These are phyloP conservation scores for Phytophthora sansomeana DNA, from an alignment of 352 stramenopile genomes.

Conservation along the genomic window DNA sequence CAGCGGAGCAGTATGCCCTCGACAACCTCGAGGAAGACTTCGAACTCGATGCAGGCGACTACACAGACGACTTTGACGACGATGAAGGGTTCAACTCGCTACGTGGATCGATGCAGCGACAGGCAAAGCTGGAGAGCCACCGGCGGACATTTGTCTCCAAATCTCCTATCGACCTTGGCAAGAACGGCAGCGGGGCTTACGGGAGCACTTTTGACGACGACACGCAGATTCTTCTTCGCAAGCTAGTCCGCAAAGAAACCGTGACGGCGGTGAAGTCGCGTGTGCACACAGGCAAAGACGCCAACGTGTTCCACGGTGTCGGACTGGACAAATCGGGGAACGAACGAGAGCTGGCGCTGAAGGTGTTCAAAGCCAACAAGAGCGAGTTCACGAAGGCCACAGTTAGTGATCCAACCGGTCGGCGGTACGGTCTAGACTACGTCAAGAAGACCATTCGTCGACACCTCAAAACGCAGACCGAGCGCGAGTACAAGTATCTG, in stretches of 20 bases:
- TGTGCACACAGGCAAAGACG: slow-evolving; percentile 56
- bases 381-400: slow-evolving; percentile 58
- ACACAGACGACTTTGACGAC: slow-evolving; percentile 21
- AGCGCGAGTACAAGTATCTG: slow-evolving; percentile 60
- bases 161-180: slow-evolving; percentile 28
- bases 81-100: slow-evolving; percentile 36
- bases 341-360: slow-evolving; percentile 49
- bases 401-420: slow-evolving; percentile 57
- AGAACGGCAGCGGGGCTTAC: slow-evolving; percentile 41
- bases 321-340: slow-evolving; percentile 30
- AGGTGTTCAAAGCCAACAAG: slow-evolving; percentile 79
- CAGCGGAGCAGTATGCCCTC: not conserved
- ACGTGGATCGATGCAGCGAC: slow-evolving; percentile 43
- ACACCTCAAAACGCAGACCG: slow-evolving; percentile 62
- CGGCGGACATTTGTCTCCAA: slow-evolving; percentile 20
- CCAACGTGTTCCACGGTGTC: slow-evolving; percentile 61
- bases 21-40: slow-evolving; percentile 29
- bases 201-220: slow-evolving; percentile 65
- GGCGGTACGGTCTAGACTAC: slow-evolving; percentile 59
- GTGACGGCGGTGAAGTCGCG: slow-evolving; percentile 52
- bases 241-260: slow-evolving; percentile 51
- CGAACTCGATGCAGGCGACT: slow-evolving; percentile 33
- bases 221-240: slow-evolving; percentile 54
- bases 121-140: slow-evolving; percentile 37
- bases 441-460: slow-evolving; percentile 68